These are phyloP conservation scores for Leccinum broughii DNA, from an alignment of 768 basidiomycete genomes.

Conservation along the genomic window DNA sequence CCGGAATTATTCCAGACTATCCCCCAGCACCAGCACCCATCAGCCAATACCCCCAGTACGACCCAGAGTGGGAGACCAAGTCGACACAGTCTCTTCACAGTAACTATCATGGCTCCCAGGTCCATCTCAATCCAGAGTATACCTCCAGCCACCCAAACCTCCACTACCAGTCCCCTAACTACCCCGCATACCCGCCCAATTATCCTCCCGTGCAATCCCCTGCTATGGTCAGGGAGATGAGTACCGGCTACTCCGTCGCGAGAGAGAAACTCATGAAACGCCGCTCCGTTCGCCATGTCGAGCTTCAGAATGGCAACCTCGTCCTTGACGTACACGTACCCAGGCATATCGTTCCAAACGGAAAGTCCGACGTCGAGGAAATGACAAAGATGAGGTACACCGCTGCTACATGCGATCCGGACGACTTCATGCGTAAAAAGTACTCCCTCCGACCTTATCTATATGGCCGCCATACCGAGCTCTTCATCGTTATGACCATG, in stretches of 20 bases:
- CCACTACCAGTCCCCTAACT: conserved; percentile 42
- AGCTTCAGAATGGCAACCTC: conserved; percentile 79
- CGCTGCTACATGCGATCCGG: conserved; percentile 87
- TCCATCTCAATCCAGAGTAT: conserved; percentile 63
- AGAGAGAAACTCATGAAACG: conserved; percentile 83
- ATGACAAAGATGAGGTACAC: conserved; percentile 86
- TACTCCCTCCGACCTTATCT: conserved; percentile 82
- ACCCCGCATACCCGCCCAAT: conserved; percentile 43
- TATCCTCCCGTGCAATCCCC: conserved; percentile 63
- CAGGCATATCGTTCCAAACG: conserved; percentile 71
- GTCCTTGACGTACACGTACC: conserved; percentile 85
- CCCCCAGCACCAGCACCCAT: conserved; percentile 30
- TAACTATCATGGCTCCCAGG: conserved; percentile 63
- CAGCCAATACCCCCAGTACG: conserved; percentile 43
- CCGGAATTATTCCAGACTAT: conserved; percentile 38
- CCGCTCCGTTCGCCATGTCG: conserved; percentile 75
- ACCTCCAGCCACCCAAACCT: conserved; percentile 53
- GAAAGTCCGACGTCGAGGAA: conserved; percentile 63
- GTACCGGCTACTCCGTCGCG: conserved; percentile 64
- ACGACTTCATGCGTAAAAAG: conserved; percentile 77
- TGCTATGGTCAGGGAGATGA: conserved; percentile 46
- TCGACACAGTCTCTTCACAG: conserved; percentile 65
- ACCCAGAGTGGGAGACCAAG: conserved; percentile 48
- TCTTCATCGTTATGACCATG: conserved; percentile 97
- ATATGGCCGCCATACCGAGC: conserved; percentile 78